Conservation (phyloP, 2,329 filamentous ascomycete genomes). For the Lithohypha guttulata region DNA sequence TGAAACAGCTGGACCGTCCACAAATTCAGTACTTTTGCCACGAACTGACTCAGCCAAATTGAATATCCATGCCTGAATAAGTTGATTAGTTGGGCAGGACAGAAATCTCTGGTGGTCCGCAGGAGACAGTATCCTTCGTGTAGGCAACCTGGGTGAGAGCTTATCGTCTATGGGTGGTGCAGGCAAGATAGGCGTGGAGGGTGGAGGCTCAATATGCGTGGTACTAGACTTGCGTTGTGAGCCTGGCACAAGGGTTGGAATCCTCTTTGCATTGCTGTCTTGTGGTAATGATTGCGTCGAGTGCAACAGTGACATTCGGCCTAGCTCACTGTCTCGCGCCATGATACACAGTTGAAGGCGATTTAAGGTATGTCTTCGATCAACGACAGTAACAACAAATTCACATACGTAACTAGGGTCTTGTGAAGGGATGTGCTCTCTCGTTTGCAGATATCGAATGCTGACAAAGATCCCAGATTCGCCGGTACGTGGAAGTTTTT, state of each 20-base stretch:
- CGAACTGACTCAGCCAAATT: conserved; percentile 70
- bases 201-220: conserved; percentile 45
- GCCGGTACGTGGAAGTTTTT: too few species aligned
- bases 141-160: conserved; percentile 55
- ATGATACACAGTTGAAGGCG: too few species aligned
- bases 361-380: too few species aligned
- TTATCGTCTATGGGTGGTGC: conserved; percentile 51
- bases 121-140: conserved; percentile 67
- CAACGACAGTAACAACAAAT: too few species aligned
- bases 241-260: conserved; percentile 22
- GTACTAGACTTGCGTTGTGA: conserved; percentile 26
- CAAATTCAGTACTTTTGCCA: conserved; percentile 53
- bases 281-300: too few species aligned
- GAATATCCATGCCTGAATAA: conserved; percentile 79
- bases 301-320: too few species aligned
- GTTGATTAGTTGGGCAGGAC: conserved; percentile 59
- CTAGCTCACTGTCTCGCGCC: too few species aligned
- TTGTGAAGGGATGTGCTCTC: too few species aligned
- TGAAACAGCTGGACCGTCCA: conserved; percentile 50
- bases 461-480: too few species aligned
- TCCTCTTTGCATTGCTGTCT: conserved; percentile 1
- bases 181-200: conserved; percentile 64
- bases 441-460: too few species aligned
- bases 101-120: conserved; percentile 75
- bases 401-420: too few species aligned